A percentile compares a stretch with the other conserved stretches of the same genome.
These are phyloP conservation scores for Botrytis byssoidea DNA, from an alignment of 2,329 filamentous ascomycete genomes.

Conservation along the genomic window DNA sequence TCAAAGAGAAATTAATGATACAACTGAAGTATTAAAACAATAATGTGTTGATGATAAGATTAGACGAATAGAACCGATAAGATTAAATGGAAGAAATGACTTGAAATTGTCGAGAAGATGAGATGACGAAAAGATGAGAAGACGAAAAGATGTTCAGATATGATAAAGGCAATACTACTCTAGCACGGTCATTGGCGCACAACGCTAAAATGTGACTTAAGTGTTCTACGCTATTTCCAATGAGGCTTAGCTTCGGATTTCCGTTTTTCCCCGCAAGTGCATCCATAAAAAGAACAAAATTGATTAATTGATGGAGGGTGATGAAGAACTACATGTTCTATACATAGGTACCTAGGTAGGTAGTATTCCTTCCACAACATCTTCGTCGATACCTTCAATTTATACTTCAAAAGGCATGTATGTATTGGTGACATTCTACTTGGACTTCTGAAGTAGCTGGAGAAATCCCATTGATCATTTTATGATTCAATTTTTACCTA, in stretches of 20 bases:
- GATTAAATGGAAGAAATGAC: constrained; percentile 28
- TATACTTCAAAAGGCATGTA: not conserved
- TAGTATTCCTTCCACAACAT: not conserved
- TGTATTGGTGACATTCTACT: not conserved
- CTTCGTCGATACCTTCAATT: not conserved
- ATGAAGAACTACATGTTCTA: not conserved
- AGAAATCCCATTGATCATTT: not conserved
- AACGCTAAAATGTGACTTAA: not conserved
- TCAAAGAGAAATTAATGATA: constrained; percentile 35
- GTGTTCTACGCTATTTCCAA: not conserved
- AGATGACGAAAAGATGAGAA: not conserved
- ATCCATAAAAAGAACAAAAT: constrained; percentile 4
- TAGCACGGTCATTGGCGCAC: not conserved
- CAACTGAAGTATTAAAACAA: constrained; percentile 32
- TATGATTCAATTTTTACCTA: not conserved
- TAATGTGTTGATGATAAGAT: constrained; percentile 28
- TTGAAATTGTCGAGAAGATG: constrained; percentile 23
- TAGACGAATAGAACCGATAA: constrained; percentile 33
- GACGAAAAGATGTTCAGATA: constrained; percentile 24
- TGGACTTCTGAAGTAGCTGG: not conserved
- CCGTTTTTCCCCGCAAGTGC: not conserved
- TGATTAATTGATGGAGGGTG: not conserved
- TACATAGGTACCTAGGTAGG: not conserved
- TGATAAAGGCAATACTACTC: constrained; percentile 22
- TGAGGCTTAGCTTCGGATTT: not conserved